Conservation (phyloP, 495 filamentous ascomycete genomes). For the Durotheca rogersii region DNA sequence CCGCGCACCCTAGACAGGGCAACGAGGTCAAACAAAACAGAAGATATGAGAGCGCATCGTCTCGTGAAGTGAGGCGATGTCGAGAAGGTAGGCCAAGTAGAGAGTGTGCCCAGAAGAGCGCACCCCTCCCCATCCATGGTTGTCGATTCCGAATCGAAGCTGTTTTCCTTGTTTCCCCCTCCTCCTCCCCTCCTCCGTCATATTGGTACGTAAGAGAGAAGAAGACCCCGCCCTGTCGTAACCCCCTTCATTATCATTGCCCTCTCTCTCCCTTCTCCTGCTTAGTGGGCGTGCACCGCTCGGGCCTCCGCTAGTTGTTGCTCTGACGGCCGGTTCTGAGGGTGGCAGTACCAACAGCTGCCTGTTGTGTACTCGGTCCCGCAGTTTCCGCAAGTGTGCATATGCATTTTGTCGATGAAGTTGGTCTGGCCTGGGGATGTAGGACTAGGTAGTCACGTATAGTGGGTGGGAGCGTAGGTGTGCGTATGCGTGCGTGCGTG, state of each 20-base stretch:
- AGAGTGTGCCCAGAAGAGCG: slow-evolving; percentile 9
- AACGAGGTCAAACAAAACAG: no score
- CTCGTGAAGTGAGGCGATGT: no score
- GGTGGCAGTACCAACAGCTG: slow-evolving; percentile 42
- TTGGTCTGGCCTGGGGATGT: slow-evolving; percentile 6
- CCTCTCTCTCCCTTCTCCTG: background rate
- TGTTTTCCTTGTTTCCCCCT: slow-evolving; percentile 3
- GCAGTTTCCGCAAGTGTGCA: slow-evolving; percentile 39
- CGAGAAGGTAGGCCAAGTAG: slow-evolving; percentile 13
- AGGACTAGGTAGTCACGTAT: slow-evolving; percentile 11
- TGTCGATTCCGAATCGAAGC: slow-evolving; percentile 16
- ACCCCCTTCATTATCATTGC: background rate
- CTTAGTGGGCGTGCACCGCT: slow-evolving; percentile 19
- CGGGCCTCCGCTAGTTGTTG: slow-evolving; percentile 10
- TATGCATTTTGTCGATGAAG: slow-evolving; percentile 31
- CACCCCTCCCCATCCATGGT: no score
- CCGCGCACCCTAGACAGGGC: no score
- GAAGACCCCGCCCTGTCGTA: slow-evolving; percentile 2
- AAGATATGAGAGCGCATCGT: no score
- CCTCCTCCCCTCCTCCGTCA: background rate
- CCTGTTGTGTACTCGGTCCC: slow-evolving; percentile 39
- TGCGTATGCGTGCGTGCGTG: background rate
- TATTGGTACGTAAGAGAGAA: background rate
- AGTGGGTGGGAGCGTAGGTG: no score
- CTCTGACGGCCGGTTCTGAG: slow-evolving; percentile 27